Evolutionary conservation across 2,329 filamentous ascomycete genomes (phyloP).

Genomic region (Lecanosticta acicola): DNA sequence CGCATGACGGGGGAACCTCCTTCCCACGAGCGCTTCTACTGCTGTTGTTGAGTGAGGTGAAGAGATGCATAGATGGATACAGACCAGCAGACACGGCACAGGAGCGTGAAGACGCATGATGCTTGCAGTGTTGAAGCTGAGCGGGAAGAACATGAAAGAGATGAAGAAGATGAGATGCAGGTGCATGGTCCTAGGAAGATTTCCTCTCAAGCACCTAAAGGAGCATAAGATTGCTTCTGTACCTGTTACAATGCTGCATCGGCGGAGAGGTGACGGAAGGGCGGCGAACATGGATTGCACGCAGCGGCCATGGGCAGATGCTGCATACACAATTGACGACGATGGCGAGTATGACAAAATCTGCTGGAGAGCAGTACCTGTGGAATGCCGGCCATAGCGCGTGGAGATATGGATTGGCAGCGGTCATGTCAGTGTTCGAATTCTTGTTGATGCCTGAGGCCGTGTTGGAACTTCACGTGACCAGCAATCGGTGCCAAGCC

Average conservation of each 20-base stretch:
- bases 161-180: no score
- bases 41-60: conserved; percentile 1
- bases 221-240: not conserved
- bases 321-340: not conserved
- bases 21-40: conserved; percentile 7
- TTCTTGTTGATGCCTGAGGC: no score
- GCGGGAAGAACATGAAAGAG: not conserved
- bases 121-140: not conserved
- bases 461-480: no score
- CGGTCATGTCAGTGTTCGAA: no score
- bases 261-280: not conserved
- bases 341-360: not conserved
- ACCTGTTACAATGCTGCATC: not conserved
- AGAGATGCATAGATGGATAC: not conserved
- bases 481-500: not conserved
- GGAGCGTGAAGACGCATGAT: not conserved
- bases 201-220: no score
- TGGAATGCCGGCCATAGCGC: not conserved
- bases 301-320: not conserved
- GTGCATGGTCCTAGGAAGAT: no score
- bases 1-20: conserved; percentile 6
- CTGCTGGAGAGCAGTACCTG: not conserved
- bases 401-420: no score
- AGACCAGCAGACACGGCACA: not conserved
- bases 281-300: not conserved